Conservation (phyloP, 106 monocot genomes). For the Dendrobium catenatum region DNA sequence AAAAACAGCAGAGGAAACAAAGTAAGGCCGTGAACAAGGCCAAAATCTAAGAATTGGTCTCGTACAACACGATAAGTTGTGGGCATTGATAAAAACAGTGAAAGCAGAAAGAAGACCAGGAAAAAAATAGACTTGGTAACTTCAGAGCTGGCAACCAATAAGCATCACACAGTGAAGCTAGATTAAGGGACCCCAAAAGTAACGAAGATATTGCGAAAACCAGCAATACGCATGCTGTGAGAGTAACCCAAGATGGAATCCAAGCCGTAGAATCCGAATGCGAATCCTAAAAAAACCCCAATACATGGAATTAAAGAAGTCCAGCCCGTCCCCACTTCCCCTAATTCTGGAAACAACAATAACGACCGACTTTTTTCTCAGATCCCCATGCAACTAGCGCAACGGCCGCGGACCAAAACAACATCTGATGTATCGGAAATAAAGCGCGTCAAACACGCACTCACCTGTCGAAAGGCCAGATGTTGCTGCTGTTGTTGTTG, state of each 20-base stretch:
- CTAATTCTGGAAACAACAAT: constrained; percentile 6
- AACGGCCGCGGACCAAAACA: background rate
- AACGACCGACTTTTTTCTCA: constrained; percentile 8
- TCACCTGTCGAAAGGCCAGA: constrained; percentile 42
- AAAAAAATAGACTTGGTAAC: background rate
- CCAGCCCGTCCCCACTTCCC: constrained; percentile 10
- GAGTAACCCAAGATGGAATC: constrained; percentile 2
- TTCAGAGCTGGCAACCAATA: background rate
- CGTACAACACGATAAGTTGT: background rate
- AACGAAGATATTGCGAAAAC: background rate
- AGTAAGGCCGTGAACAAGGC: background rate
- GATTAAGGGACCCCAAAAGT: background rate
- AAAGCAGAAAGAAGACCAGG: background rate
- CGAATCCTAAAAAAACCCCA: constrained; percentile 1
- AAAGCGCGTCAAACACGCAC: constrained; percentile 8
- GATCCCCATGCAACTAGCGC: background rate
- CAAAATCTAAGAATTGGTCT: background rate
- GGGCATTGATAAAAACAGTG: background rate
- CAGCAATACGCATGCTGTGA: background rate
- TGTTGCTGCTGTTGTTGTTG: constrained; percentile 27
- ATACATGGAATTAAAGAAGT: background rate
- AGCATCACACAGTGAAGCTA: background rate
- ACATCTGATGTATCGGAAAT: background rate
- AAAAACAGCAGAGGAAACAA: background rate
- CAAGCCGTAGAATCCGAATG: background rate